Evolutionary conservation across 2,329 filamentous ascomycete species (phyloP), one percentile per base, ranked within the genome.

Genomic region (Trichoderma harzianum): DNA sequence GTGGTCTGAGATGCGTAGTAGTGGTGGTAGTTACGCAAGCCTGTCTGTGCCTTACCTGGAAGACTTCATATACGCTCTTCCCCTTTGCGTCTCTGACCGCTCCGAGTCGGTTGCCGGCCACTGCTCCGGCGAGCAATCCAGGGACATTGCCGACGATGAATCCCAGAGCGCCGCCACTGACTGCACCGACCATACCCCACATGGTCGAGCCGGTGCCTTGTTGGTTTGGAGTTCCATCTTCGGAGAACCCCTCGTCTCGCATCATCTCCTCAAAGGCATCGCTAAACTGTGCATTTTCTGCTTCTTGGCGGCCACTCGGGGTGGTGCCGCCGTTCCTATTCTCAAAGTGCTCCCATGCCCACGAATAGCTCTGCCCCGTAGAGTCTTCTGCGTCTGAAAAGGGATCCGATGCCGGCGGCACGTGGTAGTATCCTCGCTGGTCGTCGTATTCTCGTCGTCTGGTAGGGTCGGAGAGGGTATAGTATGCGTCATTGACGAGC

Each of bases 71-170:
- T 7, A 99, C 96, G 79, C 93, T 97, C 90, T 98, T 98, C 26
- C 95, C 95, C 82, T 91, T 94, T 36, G 92, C 90, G 83, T 99
- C 96, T 71, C 96, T 87, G 24, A 99, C 89, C 7, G 93, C 93
- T 1, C 96, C 96, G n/a, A 98, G 83, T 66, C 95, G 84, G 82
- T 98, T 98, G 12, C 96, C 96, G 0, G 95, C 95, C 3, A 98
- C 95, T 3, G 93, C 94, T 3, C 96, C 96, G 0, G 95, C 95
- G 47, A 98, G 82, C 78, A 95, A 87, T 0, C 96, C 96, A 0
- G 95, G 93, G 63, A 98, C 89, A 79, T 98, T 98, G 32, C 92
- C 96, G 30, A 98, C 88, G 76, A 99, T 99, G 81, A 98, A 98
- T 0, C 96, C 96, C 80, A 99, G 88, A 3, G 94, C 93, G 14